Evolutionary conservation across 2,329 filamentous ascomycete genomes (phyloP).

Genomic region (Cladosporium sp.): DNA sequence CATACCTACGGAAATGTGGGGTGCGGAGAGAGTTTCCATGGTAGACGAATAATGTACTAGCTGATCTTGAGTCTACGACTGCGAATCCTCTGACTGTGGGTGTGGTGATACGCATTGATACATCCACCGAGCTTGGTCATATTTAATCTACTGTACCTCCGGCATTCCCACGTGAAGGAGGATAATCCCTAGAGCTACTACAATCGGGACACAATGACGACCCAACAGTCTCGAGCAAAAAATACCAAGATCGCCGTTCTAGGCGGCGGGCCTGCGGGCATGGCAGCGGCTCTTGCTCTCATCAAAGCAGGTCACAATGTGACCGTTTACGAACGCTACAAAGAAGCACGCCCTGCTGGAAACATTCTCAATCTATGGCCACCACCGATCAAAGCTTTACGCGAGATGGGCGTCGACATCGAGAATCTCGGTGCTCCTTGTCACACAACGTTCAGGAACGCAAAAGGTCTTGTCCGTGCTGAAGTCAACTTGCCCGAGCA

Average conservation of each 20-base stretch:
- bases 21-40: not conserved
- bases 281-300: conserved; percentile 33
- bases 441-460: not conserved
- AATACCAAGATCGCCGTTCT: conserved; percentile 31
- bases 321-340: conserved; percentile 31
- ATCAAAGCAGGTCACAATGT: conserved; percentile 31
- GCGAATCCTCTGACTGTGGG: too few species aligned
- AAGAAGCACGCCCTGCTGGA: conserved; percentile 11
- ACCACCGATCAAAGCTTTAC: not conserved
- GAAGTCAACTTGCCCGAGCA: not conserved
- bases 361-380: conserved; percentile 1
- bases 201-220: not conserved
- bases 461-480: not conserved
- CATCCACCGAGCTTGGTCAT: too few species aligned
- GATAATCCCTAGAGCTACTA: too few species aligned
- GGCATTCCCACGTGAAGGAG: too few species aligned
- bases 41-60: too few species aligned
- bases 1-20: not conserved
- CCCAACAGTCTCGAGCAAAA: conserved; percentile 5
- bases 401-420: not conserved
- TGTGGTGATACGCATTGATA: too few species aligned
- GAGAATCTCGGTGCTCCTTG: not conserved
- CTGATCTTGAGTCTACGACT: too few species aligned
- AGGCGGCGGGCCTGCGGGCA: conserved; percentile 28
- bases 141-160: too few species aligned